phyloP scores from a whole-genome alignment of 345 rosid genomes.

The Acer campestre region DNA sequence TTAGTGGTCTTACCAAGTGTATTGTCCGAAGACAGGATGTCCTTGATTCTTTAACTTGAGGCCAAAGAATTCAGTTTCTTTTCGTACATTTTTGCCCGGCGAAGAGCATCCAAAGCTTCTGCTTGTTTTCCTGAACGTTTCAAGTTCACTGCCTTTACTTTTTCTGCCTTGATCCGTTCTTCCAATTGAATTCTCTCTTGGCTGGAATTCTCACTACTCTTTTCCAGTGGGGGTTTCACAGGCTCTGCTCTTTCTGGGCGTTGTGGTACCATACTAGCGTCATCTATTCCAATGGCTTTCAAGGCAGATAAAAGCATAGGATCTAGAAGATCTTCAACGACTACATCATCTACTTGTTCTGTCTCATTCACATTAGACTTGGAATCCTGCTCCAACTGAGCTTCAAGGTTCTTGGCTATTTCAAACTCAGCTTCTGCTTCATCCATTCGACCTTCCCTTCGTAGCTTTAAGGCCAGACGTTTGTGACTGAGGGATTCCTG shows the following conservation, averaged over 20 bases:
- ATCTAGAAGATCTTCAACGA: constrained; percentile 87
- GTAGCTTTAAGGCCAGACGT: constrained; percentile 82
- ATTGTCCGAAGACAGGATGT: constrained; percentile 1
- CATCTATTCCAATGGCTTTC: constrained; percentile 70
- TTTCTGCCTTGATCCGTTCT: constrained; percentile 80
- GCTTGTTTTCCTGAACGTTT: constrained; percentile 88
- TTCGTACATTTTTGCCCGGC: constrained; percentile 70
- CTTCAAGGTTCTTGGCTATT: constrained; percentile 85
- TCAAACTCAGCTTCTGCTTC: constrained; percentile 97
- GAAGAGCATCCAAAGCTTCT: constrained; percentile 87
- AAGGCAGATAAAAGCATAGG: constrained; percentile 88
- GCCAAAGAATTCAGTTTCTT: constrained; percentile 63
- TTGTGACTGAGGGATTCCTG: constrained; percentile 87
- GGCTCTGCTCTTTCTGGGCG: constrained; percentile 35
- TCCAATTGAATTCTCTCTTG: constrained; percentile 67
- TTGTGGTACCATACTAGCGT: constrained; percentile 26
- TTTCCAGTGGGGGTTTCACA: constrained; percentile 27
- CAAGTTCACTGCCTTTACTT: constrained; percentile 68
- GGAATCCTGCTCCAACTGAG: constrained; percentile 65
- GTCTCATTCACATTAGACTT: constrained; percentile 31
- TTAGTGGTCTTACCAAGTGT: neutral
- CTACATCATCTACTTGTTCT: constrained; percentile 44
- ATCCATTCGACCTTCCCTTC: constrained; percentile 73
- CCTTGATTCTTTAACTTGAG: constrained; percentile 28
- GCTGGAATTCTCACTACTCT: constrained; percentile 30